Conservation (phyloP, 2,329 filamentous ascomycete species). For the Lizonia empirigonia region DNA sequence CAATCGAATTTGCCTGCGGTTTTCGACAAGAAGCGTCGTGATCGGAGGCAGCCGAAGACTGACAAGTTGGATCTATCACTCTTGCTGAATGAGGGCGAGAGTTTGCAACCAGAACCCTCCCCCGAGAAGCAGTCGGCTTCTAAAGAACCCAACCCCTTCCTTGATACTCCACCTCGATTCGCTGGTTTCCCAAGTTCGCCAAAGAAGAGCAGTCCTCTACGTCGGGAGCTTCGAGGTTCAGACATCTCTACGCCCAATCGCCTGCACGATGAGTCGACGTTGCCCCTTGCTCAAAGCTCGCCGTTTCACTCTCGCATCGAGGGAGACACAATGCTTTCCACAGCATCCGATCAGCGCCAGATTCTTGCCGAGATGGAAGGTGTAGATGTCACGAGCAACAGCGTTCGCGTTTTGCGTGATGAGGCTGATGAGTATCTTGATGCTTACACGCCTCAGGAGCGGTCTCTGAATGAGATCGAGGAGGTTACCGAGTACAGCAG, state of each 20-base stretch:
- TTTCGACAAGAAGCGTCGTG: conserved; percentile 32
- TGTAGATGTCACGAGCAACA: conserved; percentile 30
- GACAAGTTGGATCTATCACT: conserved; percentile 41
- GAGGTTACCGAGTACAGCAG: conserved; percentile 45
- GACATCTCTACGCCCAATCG: conserved; percentile 33
- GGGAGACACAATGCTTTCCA: conserved; percentile 30
- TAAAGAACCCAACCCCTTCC: conserved; percentile 36
- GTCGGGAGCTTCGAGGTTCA: conserved; percentile 35
- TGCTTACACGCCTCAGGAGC: conserved; percentile 42
- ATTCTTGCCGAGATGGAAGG: conserved; percentile 40
- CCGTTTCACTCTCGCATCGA: conserved; percentile 42
- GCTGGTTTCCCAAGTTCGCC: conserved; percentile 33
- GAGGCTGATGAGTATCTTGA: conserved; percentile 43
- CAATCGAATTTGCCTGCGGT: conserved; percentile 38
- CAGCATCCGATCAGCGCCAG: conserved; percentile 41
- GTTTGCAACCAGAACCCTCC: conserved; percentile 39
- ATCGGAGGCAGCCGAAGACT: conserved; percentile 29
- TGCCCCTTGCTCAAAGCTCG: conserved; percentile 41
- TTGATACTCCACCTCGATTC: conserved; percentile 41
- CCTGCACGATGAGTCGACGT: conserved; percentile 35
- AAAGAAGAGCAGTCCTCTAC: conserved; percentile 44
- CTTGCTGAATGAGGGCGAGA: conserved; percentile 40
- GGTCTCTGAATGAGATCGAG: conserved; percentile 39
- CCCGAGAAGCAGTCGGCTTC: conserved; percentile 23
- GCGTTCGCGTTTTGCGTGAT: conserved; percentile 38